These are phyloP conservation scores for Dalbergia oliveri DNA, from an alignment of 306 rosid species.

Conservation along the genomic window DNA sequence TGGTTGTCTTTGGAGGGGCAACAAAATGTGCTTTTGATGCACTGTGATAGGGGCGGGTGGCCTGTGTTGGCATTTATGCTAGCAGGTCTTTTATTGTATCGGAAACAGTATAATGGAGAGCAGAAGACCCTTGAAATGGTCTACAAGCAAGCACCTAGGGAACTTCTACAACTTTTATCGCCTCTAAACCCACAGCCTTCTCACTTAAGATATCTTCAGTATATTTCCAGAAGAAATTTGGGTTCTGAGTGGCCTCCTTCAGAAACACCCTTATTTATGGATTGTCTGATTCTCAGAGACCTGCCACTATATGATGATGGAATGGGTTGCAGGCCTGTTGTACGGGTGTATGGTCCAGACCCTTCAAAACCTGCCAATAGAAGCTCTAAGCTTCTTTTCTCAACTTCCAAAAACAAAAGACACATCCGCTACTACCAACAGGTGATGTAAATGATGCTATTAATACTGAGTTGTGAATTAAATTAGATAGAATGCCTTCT, in stretches of 20 bases:
- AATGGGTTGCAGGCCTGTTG: constrained; percentile 83
- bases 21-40: constrained; percentile 94
- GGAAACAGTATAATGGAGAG: constrained; percentile 90
- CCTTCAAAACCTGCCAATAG: constrained; percentile 76
- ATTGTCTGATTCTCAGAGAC: constrained; percentile 81
- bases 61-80: constrained; percentile 98
- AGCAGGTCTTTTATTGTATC: constrained; percentile 84
- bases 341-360: constrained; percentile 88
- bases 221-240: constrained; percentile 90
- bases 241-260: constrained; percentile 96
- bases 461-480: constrained; percentile 42
- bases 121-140: constrained; percentile 97
- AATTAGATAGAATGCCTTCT: constrained; percentile 45
- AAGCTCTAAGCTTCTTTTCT: constrained; percentile 84
- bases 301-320: constrained; percentile 82
- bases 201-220: constrained; percentile 95
- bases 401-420: constrained; percentile 63
- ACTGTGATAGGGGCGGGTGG: constrained; percentile 99
- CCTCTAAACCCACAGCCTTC: constrained; percentile 94
- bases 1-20: constrained; percentile 98
- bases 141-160: constrained; percentile 96
- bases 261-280: constrained; percentile 82
- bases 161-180: constrained; percentile 84
- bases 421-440: constrained; percentile 73
- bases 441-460: constrained; percentile 65